Percentiles rank a stretch among this genome's conserved stretches.
phyloP scores from a whole-genome alignment of 2,329 filamentous ascomycete genomes.

The Fusarium anthophilum region DNA sequence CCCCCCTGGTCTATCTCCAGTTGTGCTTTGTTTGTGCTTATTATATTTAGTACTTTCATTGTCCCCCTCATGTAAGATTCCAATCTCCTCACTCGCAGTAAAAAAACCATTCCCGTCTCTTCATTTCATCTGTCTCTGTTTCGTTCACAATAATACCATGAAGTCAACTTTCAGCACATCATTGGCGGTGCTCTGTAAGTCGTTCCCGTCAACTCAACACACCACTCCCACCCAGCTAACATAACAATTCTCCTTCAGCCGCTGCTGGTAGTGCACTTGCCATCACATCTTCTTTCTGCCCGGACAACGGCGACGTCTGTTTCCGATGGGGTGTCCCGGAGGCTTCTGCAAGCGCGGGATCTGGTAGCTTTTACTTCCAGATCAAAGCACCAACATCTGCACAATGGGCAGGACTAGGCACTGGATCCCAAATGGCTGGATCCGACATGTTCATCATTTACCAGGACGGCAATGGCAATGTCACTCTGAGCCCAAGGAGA shows the following conservation, averaged over 20 bases:
- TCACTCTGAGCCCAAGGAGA: conserved; percentile 68
- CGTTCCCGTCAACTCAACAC: not conserved
- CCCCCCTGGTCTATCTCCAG: conserved; percentile 16
- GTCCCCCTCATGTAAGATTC: conserved; percentile 13
- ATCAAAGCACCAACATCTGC: conserved; percentile 63
- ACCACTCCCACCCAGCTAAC: conserved; percentile 6
- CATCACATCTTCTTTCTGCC: conserved; percentile 52
- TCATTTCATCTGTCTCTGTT: not conserved
- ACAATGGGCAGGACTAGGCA: conserved; percentile 67
- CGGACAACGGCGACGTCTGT: conserved; percentile 56
- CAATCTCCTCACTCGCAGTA: not conserved
- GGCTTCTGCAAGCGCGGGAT: conserved; percentile 56
- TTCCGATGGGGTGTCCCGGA: conserved; percentile 65
- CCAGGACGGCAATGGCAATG: conserved; percentile 64
- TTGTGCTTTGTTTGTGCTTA: conserved; percentile 14
- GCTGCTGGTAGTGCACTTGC: conserved; percentile 36
- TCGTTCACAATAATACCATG: conserved; percentile 17
- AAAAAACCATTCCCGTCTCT: not conserved
- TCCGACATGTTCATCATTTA: conserved; percentile 73
- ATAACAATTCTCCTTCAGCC: conserved; percentile 25
- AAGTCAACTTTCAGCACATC: conserved; percentile 31
- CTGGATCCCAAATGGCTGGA: conserved; percentile 63
- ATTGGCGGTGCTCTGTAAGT: conserved; percentile 37
- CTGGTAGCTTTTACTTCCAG: conserved; percentile 69
- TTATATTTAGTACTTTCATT: conserved; percentile 22